phyloP scores from a whole-genome alignment of 139 green algal species.

The Coccomyxa sp. region DNA sequence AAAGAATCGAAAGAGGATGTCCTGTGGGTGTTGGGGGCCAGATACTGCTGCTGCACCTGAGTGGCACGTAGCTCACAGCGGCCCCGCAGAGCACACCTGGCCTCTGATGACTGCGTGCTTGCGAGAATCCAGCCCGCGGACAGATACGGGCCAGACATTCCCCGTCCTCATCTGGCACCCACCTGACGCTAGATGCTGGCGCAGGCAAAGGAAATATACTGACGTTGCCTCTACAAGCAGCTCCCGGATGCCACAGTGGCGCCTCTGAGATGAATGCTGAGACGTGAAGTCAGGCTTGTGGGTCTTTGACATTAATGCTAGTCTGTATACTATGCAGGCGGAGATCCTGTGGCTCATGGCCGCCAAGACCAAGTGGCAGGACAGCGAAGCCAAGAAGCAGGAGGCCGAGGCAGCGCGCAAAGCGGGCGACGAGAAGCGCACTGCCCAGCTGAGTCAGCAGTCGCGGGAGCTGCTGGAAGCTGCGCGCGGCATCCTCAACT shows the following conservation, averaged over 20 bases:
- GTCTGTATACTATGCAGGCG: too few species aligned
- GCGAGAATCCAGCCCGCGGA: not conserved
- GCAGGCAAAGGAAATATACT: not conserved
- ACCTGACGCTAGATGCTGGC: not conserved
- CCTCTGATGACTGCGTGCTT: slow-evolving; percentile 15
- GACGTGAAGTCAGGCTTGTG: not conserved
- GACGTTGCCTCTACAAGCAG: not conserved
- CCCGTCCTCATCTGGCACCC: not conserved
- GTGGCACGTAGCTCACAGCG: not conserved
- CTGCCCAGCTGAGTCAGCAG: too few species aligned
- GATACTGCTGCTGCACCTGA: slow-evolving; percentile 2
- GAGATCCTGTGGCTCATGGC: slow-evolving; percentile 98
- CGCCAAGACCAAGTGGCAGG: slow-evolving; percentile 97
- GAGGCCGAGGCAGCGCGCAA: too few species aligned
- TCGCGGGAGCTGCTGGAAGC: slow-evolving; percentile 70
- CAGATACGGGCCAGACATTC: slow-evolving; percentile 5
- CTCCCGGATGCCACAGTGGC: not conserved
- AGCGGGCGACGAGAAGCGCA: too few species aligned
- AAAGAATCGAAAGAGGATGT: too few species aligned
- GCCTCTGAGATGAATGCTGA: not conserved
- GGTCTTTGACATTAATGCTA: too few species aligned
- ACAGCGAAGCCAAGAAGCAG: too few species aligned
- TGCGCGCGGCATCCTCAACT: slow-evolving; percentile 70
- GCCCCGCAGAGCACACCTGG: not conserved
- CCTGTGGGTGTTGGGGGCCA: not conserved